Conservation (phyloP, 108 stramenopile species). For the Skeletonema grethae region DNA sequence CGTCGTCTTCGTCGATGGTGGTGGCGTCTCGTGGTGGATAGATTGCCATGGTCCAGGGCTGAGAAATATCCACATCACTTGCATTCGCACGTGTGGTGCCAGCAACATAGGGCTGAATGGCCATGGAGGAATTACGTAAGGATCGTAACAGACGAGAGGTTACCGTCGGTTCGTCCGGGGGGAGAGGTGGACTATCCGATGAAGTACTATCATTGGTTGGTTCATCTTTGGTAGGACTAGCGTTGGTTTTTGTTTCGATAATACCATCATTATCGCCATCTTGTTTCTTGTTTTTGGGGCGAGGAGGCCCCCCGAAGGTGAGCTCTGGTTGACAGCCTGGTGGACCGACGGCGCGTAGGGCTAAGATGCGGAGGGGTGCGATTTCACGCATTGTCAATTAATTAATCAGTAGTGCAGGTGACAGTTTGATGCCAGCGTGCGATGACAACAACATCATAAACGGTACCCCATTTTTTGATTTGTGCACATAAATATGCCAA, state of each 20-base stretch:
- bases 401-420: no score
- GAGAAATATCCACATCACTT: constrained; percentile 79
- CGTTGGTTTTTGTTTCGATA: constrained; percentile 7
- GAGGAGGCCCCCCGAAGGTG: constrained; percentile 59
- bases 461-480: no score
- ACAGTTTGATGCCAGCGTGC: no score
- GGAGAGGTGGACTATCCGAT: not conserved
- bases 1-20: not conserved
- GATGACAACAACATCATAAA: no score
- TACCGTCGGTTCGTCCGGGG: constrained; percentile 16
- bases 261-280: not conserved
- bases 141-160: constrained; percentile 23
- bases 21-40: constrained; percentile 1
- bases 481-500: no score
- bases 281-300: constrained; percentile 1
- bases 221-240: constrained; percentile 6
- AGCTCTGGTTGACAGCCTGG: constrained; percentile 64
- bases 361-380: constrained; percentile 59
- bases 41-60: constrained; percentile 63
- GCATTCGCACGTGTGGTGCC: constrained; percentile 66
- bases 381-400: constrained; percentile 64
- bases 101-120: constrained; percentile 26
- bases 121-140: constrained; percentile 37
- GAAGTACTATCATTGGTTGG: not conserved
- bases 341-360: constrained; percentile 66